Base-by-base conservation (phyloP, 345 rosid species). In the Linum trigynum region DNA sequence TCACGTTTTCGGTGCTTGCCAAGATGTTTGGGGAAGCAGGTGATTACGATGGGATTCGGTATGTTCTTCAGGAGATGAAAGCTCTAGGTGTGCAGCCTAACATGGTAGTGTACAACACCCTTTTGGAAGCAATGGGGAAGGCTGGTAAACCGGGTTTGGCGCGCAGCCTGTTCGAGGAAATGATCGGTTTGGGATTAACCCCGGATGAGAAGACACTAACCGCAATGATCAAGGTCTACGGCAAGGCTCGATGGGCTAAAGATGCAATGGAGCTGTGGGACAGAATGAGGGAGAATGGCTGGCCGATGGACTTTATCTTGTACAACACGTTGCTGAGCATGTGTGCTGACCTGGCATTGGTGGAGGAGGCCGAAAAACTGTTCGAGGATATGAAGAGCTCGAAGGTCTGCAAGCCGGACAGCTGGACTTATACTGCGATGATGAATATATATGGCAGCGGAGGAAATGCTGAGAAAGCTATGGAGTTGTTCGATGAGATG, bases 11-110 rank as follows among this genome's bases (percentile, higher is more conserved):
- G 57, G 84, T 90, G 38, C 69, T 92, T 80, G 97, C 81, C 38
- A 92, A 80, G 76, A 92, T 89, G 98, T 92, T 84, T 67, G 98
- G 98, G 64, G 90, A 88, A 57, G 82, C 91, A 0, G 97, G 97
- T 17, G 97, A 92, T 23, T 90, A 83, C 67, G 96, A 92, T 74
- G 98, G 98, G n/a, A 86, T 92, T 71, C 80, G 90, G 76, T 92
- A 85, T 74, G 96, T 92, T 68, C 70, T 90, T 82, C 75, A 86
- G 67, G 98, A 92, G 72, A 87, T 92, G 97, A 80, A 82, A 55
- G 72, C 85, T 68, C 67, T 84, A 65, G 91, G 80, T 10, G 98
- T 92, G 64, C 81, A 75, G 78, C 96, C 98, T 51, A 89, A 86
- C 79, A 66, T 89, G 67, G 83, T 84, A 76, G 91, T 92, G 59